phyloP scores from a whole-genome alignment of 202 grass and related monocot genomes.

The Carex arenaria region DNA sequence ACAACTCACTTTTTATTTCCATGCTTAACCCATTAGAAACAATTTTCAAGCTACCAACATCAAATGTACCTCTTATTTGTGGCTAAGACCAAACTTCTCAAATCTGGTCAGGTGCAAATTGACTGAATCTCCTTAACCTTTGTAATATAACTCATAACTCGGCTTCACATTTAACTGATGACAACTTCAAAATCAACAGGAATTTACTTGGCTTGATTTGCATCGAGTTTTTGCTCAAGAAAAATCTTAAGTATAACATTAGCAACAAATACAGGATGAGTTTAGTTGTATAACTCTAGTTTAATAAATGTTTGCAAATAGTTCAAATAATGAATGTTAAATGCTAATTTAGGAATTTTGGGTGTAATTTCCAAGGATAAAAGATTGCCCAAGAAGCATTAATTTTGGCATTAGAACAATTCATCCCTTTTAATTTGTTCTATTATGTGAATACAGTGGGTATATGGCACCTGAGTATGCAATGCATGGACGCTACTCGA shows the following conservation, averaged over 20 bases:
- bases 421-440: neutral
- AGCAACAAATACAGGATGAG: neutral
- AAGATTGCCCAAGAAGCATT: neutral
- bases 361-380: neutral
- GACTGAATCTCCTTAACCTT: neutral
- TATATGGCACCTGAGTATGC: slow-evolving; percentile 80
- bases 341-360: neutral
- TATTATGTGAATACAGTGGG: slow-evolving; percentile 37
- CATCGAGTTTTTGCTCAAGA: neutral
- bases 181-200: neutral
- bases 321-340: neutral
- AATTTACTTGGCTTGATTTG: neutral
- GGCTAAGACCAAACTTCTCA: neutral
- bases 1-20: neutral
- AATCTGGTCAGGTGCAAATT: neutral
- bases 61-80: neutral
- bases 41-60: neutral
- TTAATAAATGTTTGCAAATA: neutral
- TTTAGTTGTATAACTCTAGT: neutral
- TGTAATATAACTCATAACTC: neutral
- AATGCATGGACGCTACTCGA: slow-evolving; percentile 63
- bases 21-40: neutral
- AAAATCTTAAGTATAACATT: neutral
- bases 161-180: neutral
- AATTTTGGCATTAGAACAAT: neutral